These are phyloP conservation scores for Rosa chinensis DNA, from an alignment of 306 rosid species.

Conservation along the genomic window DNA sequence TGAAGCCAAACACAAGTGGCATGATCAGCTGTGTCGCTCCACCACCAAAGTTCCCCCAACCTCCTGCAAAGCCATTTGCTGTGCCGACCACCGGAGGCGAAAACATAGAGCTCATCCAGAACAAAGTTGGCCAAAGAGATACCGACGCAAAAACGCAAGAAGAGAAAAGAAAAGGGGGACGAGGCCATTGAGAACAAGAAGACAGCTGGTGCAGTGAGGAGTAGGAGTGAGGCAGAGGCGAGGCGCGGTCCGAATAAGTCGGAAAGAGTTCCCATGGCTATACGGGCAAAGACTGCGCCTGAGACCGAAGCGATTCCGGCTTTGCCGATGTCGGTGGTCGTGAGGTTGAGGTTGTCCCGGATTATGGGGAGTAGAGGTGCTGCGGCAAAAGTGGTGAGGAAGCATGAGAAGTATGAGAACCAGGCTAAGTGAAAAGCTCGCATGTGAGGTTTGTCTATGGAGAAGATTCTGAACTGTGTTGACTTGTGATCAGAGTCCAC, in stretches of 20 bases:
- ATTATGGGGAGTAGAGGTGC: constrained; percentile 79
- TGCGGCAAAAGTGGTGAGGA: constrained; percentile 75
- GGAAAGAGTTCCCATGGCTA: constrained; percentile 83
- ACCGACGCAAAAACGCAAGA: constrained; percentile 77
- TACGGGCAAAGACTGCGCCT: constrained; percentile 76
- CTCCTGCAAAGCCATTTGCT: constrained; percentile 70
- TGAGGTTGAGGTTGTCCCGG: constrained; percentile 79
- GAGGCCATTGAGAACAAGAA: constrained; percentile 51
- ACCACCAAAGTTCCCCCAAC: constrained; percentile 91
- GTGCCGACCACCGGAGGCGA: constrained; percentile 67
- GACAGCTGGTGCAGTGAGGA: constrained; percentile 70
- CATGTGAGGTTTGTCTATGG: constrained; percentile 79
- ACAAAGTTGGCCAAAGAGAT: constrained; percentile 78
- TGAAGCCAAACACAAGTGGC: constrained; percentile 66
- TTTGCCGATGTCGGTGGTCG: constrained; percentile 84
- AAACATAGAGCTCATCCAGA: constrained; percentile 98
- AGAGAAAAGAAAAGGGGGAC: constrained; percentile 56
- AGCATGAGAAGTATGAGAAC: constrained; percentile 76
- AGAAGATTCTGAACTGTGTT: constrained; percentile 59
- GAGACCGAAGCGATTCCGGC: constrained; percentile 88
- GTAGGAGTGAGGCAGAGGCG: constrained; percentile 65
- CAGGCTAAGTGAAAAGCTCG: constrained; percentile 82
- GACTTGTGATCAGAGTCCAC: constrained; percentile 87
- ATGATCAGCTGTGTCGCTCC: constrained; percentile 83
- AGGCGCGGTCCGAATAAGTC: constrained; percentile 79